Conservation (phyloP, 2,329 filamentous ascomycete genomes). For the Zalaria obscura region DNA sequence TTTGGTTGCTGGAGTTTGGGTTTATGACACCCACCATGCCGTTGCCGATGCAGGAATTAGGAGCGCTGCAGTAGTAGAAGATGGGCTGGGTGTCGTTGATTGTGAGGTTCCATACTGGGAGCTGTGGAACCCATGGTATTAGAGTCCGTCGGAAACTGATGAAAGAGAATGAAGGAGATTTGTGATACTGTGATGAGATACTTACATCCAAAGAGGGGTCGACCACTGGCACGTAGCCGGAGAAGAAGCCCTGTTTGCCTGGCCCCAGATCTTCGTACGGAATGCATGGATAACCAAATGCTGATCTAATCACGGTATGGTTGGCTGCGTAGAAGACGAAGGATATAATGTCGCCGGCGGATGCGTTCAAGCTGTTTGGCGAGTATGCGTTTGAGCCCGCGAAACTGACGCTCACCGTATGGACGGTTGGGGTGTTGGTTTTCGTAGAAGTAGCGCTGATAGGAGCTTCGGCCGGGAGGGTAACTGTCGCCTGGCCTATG, state of each 20-base stretch:
- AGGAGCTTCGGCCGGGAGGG: too few relatives aligned
- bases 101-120: slow-evolving; percentile 16
- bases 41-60: slow-evolving; percentile 47
- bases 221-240: slow-evolving; percentile 7
- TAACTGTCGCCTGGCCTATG: too few relatives aligned
- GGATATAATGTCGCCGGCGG: slow-evolving; percentile 25
- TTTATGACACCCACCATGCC: slow-evolving; percentile 70
- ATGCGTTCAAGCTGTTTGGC: slow-evolving; percentile 23
- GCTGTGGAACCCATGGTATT: too few relatives aligned
- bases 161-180: neutral
- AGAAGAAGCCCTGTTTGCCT: slow-evolving; percentile 13
- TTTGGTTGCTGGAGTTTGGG: slow-evolving; percentile 24
- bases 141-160: neutral
- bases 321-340: slow-evolving; percentile 28
- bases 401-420: slow-evolving; percentile 22
- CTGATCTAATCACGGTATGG: slow-evolving; percentile 28
- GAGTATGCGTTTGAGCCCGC: slow-evolving; percentile 19
- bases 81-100: slow-evolving; percentile 51
- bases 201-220: too few relatives aligned
- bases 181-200: too few relatives aligned
- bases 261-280: slow-evolving; percentile 15
- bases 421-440: slow-evolving; percentile 5
- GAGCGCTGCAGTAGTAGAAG: slow-evolving; percentile 58
- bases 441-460: neutral
- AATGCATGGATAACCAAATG: slow-evolving; percentile 26